Evolutionary conservation across 371 early-diverging fungal species (phyloP), one percentile per base, ranked within the genome.

Genomic region (Mucor lusitanicus): DNA sequence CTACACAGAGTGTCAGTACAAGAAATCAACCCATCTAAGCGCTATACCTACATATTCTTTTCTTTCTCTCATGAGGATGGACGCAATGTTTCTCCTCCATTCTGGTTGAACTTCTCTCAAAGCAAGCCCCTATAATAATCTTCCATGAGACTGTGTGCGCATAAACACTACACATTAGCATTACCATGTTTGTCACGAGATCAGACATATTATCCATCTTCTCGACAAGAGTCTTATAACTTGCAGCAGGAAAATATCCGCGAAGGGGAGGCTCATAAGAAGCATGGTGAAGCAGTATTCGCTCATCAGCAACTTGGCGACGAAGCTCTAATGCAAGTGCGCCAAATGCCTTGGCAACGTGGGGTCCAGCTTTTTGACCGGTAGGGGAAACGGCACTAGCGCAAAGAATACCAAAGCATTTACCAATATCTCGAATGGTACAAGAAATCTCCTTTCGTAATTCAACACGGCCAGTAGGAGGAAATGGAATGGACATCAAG

Each of bases 171-270:
- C 12, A 12, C 1, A 25, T 11, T 50, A 12, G 32, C 40, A 50
- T 69, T n/a, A 76, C 82, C 82, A 82, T 82, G 37, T 71, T 75
- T 21, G 48, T 53, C 0, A 80, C 73, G 2, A 82, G 53, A 56
- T 78, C 82, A 0, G 82, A 67, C 76, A 82, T 71, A 63, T 79
- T 75, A 40, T 82, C 82, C 17, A 79, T 78, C 19, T 67, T 72
- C 35, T 78, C 77, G 11, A 82, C 37, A 3, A 82, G 56, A 5
- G 27, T 54, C 11, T 54, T 50, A 56, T 82, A 82, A 9, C 66
- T 60, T 19, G 70, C 70, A 1, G 63, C 48, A 12, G 80, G 82
- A 19, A 76, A 82, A 23, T 70, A 67, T 3, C 82, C 82, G 25
- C 78, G 75, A 21, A 82, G 65, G 0, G 80, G 80, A 4, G 82